A percentile compares a stretch with the other conserved stretches of the same genome.
Conservation (phyloP, 2,329 filamentous ascomycete genomes). For the Fusarium nodosum region DNA sequence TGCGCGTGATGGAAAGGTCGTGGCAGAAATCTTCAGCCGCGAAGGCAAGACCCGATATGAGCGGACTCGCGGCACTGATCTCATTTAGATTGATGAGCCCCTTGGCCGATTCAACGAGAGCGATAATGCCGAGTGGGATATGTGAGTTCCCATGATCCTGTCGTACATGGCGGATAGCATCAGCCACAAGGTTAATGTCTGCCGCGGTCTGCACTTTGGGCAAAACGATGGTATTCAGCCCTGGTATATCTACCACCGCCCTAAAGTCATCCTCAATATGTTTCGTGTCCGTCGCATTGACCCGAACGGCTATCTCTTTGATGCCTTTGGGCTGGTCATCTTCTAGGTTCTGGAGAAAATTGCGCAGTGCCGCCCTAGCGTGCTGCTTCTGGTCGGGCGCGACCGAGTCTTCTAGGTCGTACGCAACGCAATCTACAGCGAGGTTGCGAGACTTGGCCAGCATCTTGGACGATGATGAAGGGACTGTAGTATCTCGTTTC, state of each 20-base stretch:
- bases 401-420: neutral
- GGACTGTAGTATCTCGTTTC: neutral
- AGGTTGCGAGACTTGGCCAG: neutral
- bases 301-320: neutral
- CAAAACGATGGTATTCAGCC: neutral
- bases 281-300: neutral
- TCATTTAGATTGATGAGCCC: neutral
- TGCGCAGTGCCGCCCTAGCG: neutral
- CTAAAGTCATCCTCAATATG: neutral
- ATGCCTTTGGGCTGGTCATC: neutral
- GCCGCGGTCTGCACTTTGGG: neutral
- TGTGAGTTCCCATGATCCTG: neutral
- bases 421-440: neutral
- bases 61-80: neutral
- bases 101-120: neutral
- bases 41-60: neutral
- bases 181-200: neutral
- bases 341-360: neutral
- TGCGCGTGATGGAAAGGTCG: neutral
- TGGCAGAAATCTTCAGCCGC: neutral
- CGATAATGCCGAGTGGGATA: neutral
- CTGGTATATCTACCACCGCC: neutral
- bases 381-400: neutral
- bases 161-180: neutral
- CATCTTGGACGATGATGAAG: neutral